These are phyloP conservation scores for Beauveria varroae DNA, from an alignment of 2,329 filamentous ascomycete species.

Conservation along the genomic window DNA sequence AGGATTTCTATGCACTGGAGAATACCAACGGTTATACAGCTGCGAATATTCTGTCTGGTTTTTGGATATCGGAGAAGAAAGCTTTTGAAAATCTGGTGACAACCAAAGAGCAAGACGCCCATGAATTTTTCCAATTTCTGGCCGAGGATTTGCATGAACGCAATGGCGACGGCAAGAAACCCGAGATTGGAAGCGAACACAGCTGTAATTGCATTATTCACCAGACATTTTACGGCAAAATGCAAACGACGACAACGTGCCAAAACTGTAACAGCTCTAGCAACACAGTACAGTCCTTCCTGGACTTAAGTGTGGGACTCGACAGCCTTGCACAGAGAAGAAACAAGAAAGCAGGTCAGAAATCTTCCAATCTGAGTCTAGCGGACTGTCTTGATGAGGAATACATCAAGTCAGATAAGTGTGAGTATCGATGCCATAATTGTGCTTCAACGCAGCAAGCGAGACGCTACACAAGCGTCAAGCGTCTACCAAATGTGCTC, in stretches of 20 bases:
- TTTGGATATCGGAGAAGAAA: slow-evolving; percentile 77
- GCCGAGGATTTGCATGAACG: slow-evolving; percentile 84
- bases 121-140: slow-evolving; percentile 95
- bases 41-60: slow-evolving; percentile 78
- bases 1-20: slow-evolving; percentile 63
- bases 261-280: slow-evolving; percentile 78
- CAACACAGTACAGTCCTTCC: slow-evolving; percentile 77
- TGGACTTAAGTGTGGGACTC: slow-evolving; percentile 85
- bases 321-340: slow-evolving; percentile 64
- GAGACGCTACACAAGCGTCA: slow-evolving; percentile 76
- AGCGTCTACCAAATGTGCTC: slow-evolving; percentile 77
- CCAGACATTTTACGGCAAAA: slow-evolving; percentile 87
- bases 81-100: slow-evolving; percentile 71
- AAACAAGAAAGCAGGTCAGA: slow-evolving; percentile 45
- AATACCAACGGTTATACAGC: slow-evolving; percentile 86
- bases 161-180: slow-evolving; percentile 62
- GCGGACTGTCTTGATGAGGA: slow-evolving; percentile 74
- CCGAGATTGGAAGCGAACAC: slow-evolving; percentile 51
- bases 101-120: slow-evolving; percentile 92
- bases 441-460: slow-evolving; percentile 74
- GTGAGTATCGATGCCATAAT: slow-evolving; percentile 78
- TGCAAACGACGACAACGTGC: slow-evolving; percentile 85
- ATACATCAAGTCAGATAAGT: slow-evolving; percentile 81
- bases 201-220: slow-evolving; percentile 87
- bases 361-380: slow-evolving; percentile 40